Conservation (phyloP, 164 flowering plant species). For the Liquidambar formosana region DNA sequence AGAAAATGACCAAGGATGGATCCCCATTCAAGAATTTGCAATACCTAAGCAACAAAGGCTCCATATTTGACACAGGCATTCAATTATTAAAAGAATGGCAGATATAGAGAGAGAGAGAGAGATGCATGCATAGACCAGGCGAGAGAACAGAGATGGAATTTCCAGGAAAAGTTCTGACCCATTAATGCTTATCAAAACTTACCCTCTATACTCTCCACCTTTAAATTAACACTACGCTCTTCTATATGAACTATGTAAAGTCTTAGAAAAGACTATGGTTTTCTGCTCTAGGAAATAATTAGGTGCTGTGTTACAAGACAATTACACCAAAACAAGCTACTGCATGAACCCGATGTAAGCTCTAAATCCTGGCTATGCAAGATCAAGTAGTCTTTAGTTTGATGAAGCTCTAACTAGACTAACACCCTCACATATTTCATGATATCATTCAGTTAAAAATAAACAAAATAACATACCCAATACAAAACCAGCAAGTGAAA, state of each 20-base stretch:
- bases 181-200: background rate
- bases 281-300: background rate
- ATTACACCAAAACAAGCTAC: background rate
- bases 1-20: too few species aligned
- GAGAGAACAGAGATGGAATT: background rate
- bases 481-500: slow-evolving; percentile 75
- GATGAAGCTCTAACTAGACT: background rate
- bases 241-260: background rate
- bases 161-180: background rate
- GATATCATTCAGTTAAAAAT: background rate
- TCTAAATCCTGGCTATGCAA: background rate
- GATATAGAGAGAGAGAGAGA: too few species aligned
- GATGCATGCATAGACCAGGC: background rate
- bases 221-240: too few species aligned
- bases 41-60: too few species aligned
- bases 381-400: background rate
- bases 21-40: too few species aligned
- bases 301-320: background rate
- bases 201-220: background rate
- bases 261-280: too few species aligned
- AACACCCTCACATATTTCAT: background rate
- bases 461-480: slow-evolving; percentile 47
- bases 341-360: background rate
- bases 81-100: too few species aligned
- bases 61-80: too few species aligned